These are phyloP conservation scores for Penicillium soppii DNA, from an alignment of 495 filamentous ascomycete genomes.

Conservation along the genomic window DNA sequence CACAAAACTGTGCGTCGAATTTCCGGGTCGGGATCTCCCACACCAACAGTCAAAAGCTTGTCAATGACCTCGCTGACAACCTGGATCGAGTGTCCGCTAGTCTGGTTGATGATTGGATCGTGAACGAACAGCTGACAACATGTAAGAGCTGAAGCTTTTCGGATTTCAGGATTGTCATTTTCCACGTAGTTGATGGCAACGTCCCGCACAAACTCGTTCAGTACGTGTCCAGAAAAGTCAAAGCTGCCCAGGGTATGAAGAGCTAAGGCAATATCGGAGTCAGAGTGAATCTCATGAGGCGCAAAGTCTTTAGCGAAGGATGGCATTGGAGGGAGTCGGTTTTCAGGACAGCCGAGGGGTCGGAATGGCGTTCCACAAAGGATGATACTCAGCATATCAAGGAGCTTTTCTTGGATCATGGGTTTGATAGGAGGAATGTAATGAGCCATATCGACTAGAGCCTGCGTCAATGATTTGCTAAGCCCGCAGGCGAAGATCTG, in stretches of 20 bases:
- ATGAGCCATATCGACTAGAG: slow-evolving; percentile 95
- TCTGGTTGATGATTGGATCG: slow-evolving; percentile 97
- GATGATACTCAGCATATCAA: slow-evolving; percentile 93
- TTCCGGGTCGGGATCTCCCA: slow-evolving; percentile 84
- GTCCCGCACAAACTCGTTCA: slow-evolving; percentile 98
- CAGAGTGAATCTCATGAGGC: slow-evolving; percentile 61
- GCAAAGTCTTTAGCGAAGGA: slow-evolving; percentile 86
- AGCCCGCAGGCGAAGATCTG: slow-evolving; percentile 96
- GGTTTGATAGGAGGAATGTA: slow-evolving; percentile 94
- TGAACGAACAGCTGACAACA: slow-evolving; percentile 96
- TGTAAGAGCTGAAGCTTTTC: slow-evolving; percentile 91
- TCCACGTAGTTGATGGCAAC: slow-evolving; percentile 98
- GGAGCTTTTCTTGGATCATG: slow-evolving; percentile 86
- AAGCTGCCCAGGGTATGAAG: slow-evolving; percentile 93
- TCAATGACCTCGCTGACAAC: slow-evolving; percentile 97
- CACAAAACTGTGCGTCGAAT: slow-evolving; percentile 86
- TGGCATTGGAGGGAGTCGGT: slow-evolving; percentile 63
- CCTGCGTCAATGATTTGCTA: slow-evolving; percentile 88
- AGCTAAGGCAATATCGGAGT: slow-evolving; percentile 87
- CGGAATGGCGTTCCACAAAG: slow-evolving; percentile 89
- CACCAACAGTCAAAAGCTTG: slow-evolving; percentile 88
- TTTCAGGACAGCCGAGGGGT: slow-evolving; percentile 82
- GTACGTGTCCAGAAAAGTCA: slow-evolving; percentile 88
- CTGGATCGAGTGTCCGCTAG: slow-evolving; percentile 91
- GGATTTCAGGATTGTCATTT: slow-evolving; percentile 88